Percentiles rank a stretch among this genome's conserved stretches.
Evolutionary conservation across 345 rosid genomes (phyloP).

Genomic region (Rhizophora mangle): DNA sequence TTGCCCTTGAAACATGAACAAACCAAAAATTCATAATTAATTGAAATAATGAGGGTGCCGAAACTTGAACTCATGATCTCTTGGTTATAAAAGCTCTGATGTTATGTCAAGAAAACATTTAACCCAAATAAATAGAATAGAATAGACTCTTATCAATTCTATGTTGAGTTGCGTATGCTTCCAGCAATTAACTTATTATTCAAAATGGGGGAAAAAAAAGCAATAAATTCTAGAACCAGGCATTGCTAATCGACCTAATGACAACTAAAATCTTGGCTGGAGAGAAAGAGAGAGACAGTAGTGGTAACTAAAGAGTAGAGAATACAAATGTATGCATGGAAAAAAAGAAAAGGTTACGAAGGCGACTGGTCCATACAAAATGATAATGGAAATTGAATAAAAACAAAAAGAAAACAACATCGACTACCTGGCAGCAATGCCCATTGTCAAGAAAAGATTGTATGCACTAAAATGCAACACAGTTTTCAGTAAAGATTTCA

Average conservation of each 20-base stretch:
- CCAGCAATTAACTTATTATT: neutral
- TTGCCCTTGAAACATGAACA: too few species aligned
- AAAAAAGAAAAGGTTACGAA: too few species aligned
- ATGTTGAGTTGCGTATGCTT: neutral
- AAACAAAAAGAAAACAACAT: neutral
- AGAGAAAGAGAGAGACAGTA: neutral
- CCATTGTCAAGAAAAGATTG: neutral
- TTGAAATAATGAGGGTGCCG: too few species aligned
- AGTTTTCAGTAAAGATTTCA: neutral
- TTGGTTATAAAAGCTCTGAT: too few species aligned
- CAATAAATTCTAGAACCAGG: neutral
- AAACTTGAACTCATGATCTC: too few species aligned
- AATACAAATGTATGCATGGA: too few species aligned
- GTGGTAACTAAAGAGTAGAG: too few species aligned
- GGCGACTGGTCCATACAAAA: too few species aligned
- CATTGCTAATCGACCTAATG: neutral
- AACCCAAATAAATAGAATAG: neutral
- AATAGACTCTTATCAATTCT: neutral
- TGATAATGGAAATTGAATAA: neutral
- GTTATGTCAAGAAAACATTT: neutral
- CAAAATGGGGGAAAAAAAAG: neutral
- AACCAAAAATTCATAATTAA: too few species aligned
- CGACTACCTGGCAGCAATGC: neutral
- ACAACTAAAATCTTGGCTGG: neutral
- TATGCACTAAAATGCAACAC: conserved; percentile 4